phyloP scores from a whole-genome alignment of 2,329 filamentous ascomycete genomes.

The Dothistroma septosporum region DNA sequence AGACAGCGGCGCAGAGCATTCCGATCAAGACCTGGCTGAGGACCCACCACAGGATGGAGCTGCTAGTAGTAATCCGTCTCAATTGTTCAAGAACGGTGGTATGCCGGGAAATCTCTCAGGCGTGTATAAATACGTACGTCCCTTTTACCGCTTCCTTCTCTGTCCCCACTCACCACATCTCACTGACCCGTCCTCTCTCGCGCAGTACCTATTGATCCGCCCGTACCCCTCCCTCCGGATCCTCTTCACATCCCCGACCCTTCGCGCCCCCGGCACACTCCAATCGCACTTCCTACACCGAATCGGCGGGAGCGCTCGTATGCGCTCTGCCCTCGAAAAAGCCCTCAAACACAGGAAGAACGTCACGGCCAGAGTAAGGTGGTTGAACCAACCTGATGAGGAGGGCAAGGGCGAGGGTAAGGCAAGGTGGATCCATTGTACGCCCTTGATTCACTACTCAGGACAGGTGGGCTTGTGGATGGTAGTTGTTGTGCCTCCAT shows the following conservation, averaged over 20 bases:
- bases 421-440: constrained; percentile 73
- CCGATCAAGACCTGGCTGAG: constrained; percentile 12
- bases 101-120: constrained; percentile 42
- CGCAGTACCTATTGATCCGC: constrained; percentile 46
- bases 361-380: constrained; percentile 69
- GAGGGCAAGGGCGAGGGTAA: constrained; percentile 51
- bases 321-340: constrained; percentile 50
- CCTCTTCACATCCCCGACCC: constrained; percentile 47
- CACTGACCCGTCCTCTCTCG: background rate
- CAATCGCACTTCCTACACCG: constrained; percentile 47
- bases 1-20: constrained; percentile 31
- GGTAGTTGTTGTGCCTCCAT: constrained; percentile 58
- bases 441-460: constrained; percentile 64
- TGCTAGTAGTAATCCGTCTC: background rate
- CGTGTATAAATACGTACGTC: constrained; percentile 55
- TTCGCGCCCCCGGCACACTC: constrained; percentile 47
- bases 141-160: background rate
- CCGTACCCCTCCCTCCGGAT: constrained; percentile 47
- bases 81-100: background rate
- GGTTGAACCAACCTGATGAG: constrained; percentile 50
- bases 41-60: background rate
- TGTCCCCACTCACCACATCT: background rate
- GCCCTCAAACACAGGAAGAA: constrained; percentile 64
- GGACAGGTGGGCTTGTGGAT: constrained; percentile 72
- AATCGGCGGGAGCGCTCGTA: constrained; percentile 47